Evolutionary conservation across 768 basidiomycete species (phyloP).

Genomic region (Tylopilus rubrobrunneus): DNA sequence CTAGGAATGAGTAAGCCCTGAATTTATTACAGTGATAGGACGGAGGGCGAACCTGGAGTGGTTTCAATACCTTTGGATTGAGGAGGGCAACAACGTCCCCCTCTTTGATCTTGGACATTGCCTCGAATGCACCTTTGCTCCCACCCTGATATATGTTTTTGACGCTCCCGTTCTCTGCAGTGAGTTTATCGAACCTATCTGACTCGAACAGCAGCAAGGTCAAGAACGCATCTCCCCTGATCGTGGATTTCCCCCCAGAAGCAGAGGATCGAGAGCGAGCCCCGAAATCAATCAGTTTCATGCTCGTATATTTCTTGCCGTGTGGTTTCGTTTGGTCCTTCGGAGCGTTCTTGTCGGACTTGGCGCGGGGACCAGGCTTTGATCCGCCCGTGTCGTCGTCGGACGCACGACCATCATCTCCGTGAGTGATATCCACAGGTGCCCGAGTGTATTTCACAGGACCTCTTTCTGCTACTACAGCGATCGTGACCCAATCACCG

Average conservation of each 20-base stretch:
- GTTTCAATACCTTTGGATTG: constrained; percentile 84
- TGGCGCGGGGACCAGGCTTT: constrained; percentile 10
- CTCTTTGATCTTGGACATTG: constrained; percentile 77
- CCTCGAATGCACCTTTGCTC: constrained; percentile 89
- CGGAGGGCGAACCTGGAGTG: constrained; percentile 61
- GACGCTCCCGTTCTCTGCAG: constrained; percentile 45
- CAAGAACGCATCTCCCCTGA: constrained; percentile 80
- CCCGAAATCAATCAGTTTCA: constrained; percentile 83
- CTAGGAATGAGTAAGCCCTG: constrained; percentile 8
- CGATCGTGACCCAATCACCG: constrained; percentile 95
- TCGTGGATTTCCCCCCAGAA: constrained; percentile 51
- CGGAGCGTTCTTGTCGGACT: constrained; percentile 10
- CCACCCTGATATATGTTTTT: constrained; percentile 81
- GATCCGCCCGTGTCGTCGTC: constrained; percentile 22
- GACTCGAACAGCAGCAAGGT: constrained; percentile 87
- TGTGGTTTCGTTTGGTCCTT: constrained; percentile 34
- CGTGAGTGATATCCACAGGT: constrained; percentile 49
- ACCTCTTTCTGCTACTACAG: constrained; percentile 89
- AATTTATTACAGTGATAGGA: not conserved
- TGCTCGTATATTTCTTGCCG: constrained; percentile 80
- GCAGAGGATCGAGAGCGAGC: constrained; percentile 54
- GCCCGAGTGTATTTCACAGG: constrained; percentile 70
- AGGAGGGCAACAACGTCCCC: constrained; percentile 89
- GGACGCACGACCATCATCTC: constrained; percentile 41
- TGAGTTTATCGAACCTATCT: constrained; percentile 60